Conservation (phyloP, 345 rosid species). For the Populus davidiana region DNA sequence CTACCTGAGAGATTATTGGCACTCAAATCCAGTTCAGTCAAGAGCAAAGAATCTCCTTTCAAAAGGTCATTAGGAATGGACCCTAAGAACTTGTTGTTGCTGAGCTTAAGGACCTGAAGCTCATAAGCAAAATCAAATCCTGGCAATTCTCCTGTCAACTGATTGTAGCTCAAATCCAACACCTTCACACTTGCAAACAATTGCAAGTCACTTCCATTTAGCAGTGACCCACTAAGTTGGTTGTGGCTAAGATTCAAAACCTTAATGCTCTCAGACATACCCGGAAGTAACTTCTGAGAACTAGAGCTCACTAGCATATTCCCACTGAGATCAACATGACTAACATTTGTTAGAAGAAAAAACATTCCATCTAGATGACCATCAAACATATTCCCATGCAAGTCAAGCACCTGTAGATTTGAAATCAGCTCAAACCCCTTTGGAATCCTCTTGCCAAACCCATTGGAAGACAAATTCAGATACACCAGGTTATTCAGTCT, state of each 20-base stretch:
- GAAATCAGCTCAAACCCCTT: slow-evolving; percentile 65
- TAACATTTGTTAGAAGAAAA: slow-evolving; percentile 75
- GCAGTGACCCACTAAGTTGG: slow-evolving; percentile 77
- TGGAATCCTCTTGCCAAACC: slow-evolving; percentile 59
- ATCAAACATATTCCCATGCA: slow-evolving; percentile 73
- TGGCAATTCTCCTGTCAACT: slow-evolving; percentile 87
- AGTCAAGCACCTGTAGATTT: slow-evolving; percentile 72
- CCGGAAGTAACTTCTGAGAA: slow-evolving; percentile 65
- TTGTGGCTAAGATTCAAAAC: slow-evolving; percentile 79
- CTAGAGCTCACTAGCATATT: slow-evolving; percentile 62
- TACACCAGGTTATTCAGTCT: slow-evolving; percentile 53
- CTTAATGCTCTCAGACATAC: slow-evolving; percentile 74
- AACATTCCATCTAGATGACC: slow-evolving; percentile 76
- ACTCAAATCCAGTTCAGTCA: slow-evolving; percentile 82
- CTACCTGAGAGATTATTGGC: slow-evolving; percentile 92
- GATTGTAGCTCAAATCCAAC: slow-evolving; percentile 91
- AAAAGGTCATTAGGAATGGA: slow-evolving; percentile 73
- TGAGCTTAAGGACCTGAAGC: slow-evolving; percentile 84
- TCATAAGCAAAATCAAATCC: slow-evolving; percentile 85
- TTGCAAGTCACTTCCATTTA: slow-evolving; percentile 54
- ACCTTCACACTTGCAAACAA: slow-evolving; percentile 71
- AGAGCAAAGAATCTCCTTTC: slow-evolving; percentile 83
- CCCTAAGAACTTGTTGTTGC: slow-evolving; percentile 85
- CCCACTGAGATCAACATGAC: slow-evolving; percentile 74
- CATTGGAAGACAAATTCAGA: slow-evolving; percentile 75